A percentile compares a stretch with the other conserved stretches of the same genome.
Conservation (phyloP, 2,329 filamentous ascomycete genomes). For the Myotisia sp. region DNA sequence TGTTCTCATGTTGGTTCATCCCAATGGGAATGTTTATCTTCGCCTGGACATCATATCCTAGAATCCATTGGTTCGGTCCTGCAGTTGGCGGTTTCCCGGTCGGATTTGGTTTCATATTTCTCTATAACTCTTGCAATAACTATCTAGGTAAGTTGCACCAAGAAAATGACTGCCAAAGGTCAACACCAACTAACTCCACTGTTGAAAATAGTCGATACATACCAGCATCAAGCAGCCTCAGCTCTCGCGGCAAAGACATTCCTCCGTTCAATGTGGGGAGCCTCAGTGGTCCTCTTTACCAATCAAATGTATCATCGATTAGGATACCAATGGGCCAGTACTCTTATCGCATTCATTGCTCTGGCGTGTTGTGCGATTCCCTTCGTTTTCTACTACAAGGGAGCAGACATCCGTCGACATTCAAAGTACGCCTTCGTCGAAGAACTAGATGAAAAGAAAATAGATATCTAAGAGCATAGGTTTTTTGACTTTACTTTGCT, state of each 20-base stretch:
- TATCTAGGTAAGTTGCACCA: slow-evolving; percentile 38
- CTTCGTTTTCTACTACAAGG: slow-evolving; percentile 66
- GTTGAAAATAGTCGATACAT: slow-evolving; percentile 40
- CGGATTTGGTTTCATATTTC: slow-evolving; percentile 69
- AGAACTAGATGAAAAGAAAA: slow-evolving; percentile 33
- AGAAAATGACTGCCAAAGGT: too few species aligned
- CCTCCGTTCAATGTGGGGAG: slow-evolving; percentile 67
- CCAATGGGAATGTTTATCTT: slow-evolving; percentile 54
- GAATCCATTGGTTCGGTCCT: slow-evolving; percentile 56
- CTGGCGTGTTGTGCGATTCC: slow-evolving; percentile 71
- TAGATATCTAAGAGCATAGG: too few species aligned
- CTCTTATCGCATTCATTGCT: slow-evolving; percentile 57
- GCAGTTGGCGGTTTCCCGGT: slow-evolving; percentile 56
- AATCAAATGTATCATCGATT: slow-evolving; percentile 64
- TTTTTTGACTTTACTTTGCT: too few species aligned
- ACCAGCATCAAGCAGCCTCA: slow-evolving; percentile 62
- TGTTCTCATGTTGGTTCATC: slow-evolving; percentile 60
- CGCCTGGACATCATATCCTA: slow-evolving; percentile 53
- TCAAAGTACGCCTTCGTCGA: slow-evolving; percentile 59
- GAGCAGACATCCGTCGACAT: slow-evolving; percentile 52
- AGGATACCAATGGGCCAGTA: slow-evolving; percentile 61
- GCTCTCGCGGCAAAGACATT: slow-evolving; percentile 72
- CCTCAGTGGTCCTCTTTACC: slow-evolving; percentile 62
- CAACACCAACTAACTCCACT: slow-evolving; percentile 11
- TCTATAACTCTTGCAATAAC: slow-evolving; percentile 67